Conservation (phyloP, 495 filamentous ascomycete species). For the Aspergillus funiculosus region DNA sequence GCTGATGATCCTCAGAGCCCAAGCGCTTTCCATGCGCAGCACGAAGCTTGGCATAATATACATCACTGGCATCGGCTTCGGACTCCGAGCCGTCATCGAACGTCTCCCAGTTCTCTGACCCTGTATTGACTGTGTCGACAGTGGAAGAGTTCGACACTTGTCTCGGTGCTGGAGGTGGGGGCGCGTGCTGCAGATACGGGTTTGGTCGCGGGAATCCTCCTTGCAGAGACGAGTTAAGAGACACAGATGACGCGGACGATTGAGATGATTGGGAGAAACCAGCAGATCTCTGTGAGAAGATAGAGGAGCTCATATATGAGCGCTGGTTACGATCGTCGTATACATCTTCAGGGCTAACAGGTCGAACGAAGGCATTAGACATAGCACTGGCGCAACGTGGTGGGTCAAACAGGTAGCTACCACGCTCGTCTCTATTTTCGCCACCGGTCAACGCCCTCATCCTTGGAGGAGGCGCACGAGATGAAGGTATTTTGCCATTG, state of each 20-base stretch:
- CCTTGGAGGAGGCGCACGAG: constrained; percentile 73
- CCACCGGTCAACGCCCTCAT: constrained; percentile 78
- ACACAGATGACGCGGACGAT: constrained; percentile 35
- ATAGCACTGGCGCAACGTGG: constrained; percentile 61
- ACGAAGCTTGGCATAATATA: constrained; percentile 70
- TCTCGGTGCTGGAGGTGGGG: constrained; percentile 48
- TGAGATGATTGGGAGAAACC: constrained; percentile 39
- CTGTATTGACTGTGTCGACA: constrained; percentile 58
- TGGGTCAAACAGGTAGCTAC: constrained; percentile 51
- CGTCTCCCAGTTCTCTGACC: constrained; percentile 94
- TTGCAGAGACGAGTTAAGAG: constrained; percentile 34
- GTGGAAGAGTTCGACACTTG: constrained; percentile 69
- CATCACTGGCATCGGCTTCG: constrained; percentile 65
- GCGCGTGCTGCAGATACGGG: constrained; percentile 40
- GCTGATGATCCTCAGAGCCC: constrained; percentile 54
- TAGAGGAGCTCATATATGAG: constrained; percentile 45
- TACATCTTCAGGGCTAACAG: constrained; percentile 76
- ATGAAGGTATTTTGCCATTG: constrained; percentile 53
- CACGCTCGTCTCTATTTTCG: constrained; percentile 59
- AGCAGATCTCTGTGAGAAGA: constrained; percentile 39
- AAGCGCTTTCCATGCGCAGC: constrained; percentile 59
- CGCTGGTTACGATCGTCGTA: constrained; percentile 65
- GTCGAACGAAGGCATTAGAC: constrained; percentile 63
- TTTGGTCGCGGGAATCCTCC: constrained; percentile 34
- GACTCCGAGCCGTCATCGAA: constrained; percentile 74